A percentile compares a stretch with the other conserved stretches of the same genome.
phyloP scores from a whole-genome alignment of 2,329 filamentous ascomycete species.

The Blastomyces gilchristii region DNA sequence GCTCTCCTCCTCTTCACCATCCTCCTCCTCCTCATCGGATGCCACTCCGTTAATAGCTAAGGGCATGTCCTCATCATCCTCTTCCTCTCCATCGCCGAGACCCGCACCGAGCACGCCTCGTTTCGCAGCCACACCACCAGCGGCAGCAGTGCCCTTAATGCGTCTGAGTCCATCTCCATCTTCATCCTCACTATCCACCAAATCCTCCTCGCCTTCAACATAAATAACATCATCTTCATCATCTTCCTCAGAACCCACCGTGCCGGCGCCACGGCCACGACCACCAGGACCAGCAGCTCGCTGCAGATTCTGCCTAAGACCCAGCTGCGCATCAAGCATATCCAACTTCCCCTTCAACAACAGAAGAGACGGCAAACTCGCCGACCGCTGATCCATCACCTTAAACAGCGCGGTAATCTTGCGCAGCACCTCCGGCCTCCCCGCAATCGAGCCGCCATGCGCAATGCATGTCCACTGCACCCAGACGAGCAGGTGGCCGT shows the following conservation, averaged over 20 bases:
- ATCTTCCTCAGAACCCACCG: conserved; percentile 30
- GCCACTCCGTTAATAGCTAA: conserved; percentile 44
- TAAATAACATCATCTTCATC: conserved; percentile 71
- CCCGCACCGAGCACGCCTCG: conserved; percentile 22
- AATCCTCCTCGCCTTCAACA: conserved; percentile 68
- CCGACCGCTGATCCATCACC: conserved; percentile 77
- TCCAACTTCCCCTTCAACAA: conserved; percentile 91
- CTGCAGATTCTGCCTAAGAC: conserved; percentile 62
- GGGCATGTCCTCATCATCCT: conserved; percentile 50
- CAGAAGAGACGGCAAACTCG: conserved; percentile 69
- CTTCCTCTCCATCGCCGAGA: conserved; percentile 40
- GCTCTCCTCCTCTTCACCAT: conserved; percentile 35
- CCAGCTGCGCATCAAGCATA: conserved; percentile 83
- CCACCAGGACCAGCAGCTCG: conserved; percentile 34
- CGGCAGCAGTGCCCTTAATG: conserved; percentile 25
- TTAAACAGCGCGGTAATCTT: conserved; percentile 69
- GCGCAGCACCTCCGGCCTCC: conserved; percentile 71
- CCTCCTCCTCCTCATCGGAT: conserved; percentile 31
- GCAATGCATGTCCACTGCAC: conserved; percentile 89
- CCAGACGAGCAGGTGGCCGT: conserved; percentile 86
- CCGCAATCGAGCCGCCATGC: conserved; percentile 82
- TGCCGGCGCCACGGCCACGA: conserved; percentile 43
- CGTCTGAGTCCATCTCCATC: conserved; percentile 36
- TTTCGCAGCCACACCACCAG: conserved; percentile 6
- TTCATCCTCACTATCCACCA: conserved; percentile 37